Percentiles rank a stretch among this genome's conserved stretches.
phyloP scores from a whole-genome alignment of 2,329 filamentous ascomycete genomes.

The Claviceps arundinis region DNA sequence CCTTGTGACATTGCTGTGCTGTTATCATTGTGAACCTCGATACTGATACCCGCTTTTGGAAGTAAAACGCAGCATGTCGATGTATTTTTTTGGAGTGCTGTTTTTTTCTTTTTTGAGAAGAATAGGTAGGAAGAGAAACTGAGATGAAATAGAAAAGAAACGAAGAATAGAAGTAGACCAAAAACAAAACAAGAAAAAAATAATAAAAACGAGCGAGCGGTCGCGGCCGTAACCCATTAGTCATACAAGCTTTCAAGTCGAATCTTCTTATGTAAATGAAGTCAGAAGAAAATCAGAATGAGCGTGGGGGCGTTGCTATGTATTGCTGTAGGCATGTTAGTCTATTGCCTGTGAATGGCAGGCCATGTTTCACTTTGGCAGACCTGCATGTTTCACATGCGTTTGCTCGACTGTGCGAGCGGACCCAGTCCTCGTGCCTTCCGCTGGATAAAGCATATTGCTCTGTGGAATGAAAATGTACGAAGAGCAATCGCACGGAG shows the following conservation, averaged over 20 bases:
- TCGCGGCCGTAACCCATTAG: constrained; percentile 4
- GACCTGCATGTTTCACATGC: neutral
- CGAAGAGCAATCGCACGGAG: too few relatives aligned
- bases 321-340: neutral
- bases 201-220: neutral
- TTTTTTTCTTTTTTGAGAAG: neutral
- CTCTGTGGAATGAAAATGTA: too few relatives aligned
- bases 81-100: too few relatives aligned
- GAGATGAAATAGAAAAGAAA: neutral
- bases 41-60: neutral
- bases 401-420: neutral
- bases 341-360: neutral
- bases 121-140: neutral
- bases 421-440: too few relatives aligned
- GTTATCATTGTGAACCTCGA: neutral
- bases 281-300: neutral
- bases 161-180: neutral
- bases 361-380: neutral
- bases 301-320: neutral
- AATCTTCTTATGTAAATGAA: neutral
- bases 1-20: neutral
- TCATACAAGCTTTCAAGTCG: constrained; percentile 2
- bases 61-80: neutral
- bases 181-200: neutral
- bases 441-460: too few relatives aligned